Conservation (phyloP, 1,284 basidiomycete genomes). For the Phaffia rhodozyma region DNA sequence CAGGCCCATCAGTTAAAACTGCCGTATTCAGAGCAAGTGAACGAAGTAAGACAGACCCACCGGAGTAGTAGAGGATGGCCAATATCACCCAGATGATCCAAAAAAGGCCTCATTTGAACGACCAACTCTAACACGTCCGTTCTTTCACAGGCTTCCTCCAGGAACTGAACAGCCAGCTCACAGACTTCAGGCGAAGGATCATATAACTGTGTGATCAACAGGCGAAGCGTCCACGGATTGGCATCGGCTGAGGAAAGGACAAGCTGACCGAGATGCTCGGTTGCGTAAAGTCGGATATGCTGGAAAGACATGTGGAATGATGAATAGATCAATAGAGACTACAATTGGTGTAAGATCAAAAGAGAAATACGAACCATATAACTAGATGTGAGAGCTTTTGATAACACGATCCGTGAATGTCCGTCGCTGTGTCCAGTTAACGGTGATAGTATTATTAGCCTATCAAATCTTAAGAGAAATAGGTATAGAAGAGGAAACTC, state of each 20-base stretch:
- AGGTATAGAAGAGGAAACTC: constrained; percentile 27
- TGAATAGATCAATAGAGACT: no score
- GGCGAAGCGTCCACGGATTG: constrained; percentile 70
- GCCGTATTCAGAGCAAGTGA: background rate
- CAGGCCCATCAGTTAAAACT: background rate
- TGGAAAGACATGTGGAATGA: constrained; percentile 27
- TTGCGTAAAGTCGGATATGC: constrained; percentile 81
- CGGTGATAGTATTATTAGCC: background rate
- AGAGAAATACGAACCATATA: constrained; percentile 50
- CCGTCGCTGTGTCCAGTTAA: constrained; percentile 52
- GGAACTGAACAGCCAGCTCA: constrained; percentile 71
- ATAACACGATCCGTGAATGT: constrained; percentile 77
- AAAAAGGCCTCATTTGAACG: constrained; percentile 83
- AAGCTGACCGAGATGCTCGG: constrained; percentile 70
- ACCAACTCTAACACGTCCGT: constrained; percentile 75
- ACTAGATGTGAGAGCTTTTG: constrained; percentile 84
- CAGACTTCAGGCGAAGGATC: constrained; percentile 83
- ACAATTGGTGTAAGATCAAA: no score
- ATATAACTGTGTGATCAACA: constrained; percentile 89
- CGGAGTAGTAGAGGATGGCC: constrained; percentile 78
- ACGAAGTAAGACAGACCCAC: constrained; percentile 38
- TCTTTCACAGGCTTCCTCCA: constrained; percentile 80
- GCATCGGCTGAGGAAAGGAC: constrained; percentile 51
- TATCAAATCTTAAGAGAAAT: background rate
- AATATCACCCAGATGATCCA: constrained; percentile 88